Base-by-base conservation (phyloP, 2,329 filamentous ascomycete genomes). In the Verticillium alfalfae region DNA sequence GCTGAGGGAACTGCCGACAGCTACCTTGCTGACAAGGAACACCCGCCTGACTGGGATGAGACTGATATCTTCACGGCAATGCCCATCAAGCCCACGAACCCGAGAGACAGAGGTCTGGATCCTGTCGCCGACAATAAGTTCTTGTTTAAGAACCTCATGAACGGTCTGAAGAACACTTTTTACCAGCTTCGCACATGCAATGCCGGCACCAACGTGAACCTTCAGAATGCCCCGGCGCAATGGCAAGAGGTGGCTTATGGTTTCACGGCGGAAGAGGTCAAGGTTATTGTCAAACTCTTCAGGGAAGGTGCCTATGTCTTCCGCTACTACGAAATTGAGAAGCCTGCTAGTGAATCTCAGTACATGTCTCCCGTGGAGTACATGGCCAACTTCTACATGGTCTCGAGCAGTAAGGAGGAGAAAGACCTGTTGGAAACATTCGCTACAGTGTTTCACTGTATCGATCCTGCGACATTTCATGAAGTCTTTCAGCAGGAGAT, bases 401-500 rank as follows among this genome's bases (percentile, higher is more conserved):
- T 95, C 52, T 94, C 93, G 0, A 96, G 92, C 73, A 90, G 88
- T 64, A 96, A 96, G 69, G 96, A 99, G 72, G 96, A 99, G 75
- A 99, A 99, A 73, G 95, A 99, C 60, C 83, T 99, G 9, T 82
- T 99, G 7, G 96, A 99, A 79, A 96, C 92, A 2, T 99, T 99
- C 73, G 95, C 94, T 2, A 98, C 95, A 0, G 93, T 99, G 34
- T 99, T 99, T 72, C 95, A 99, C 73, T 96, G 94, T 75, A 95
- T 99, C 66, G 95, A 99, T 71, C 95, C 95, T 2, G 95, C 96
- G 12, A 97, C 94, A 0, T 99, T 99, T 72, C 93, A 99, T 70
- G 95, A 99, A 78, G 93, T 99, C 49, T 99, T 99, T 74, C 92
- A 97, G 72, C 92, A 93, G 64, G 95, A 98, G 78, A 98, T 99